Percentiles rank a stretch among this genome's conserved stretches.
phyloP scores from a whole-genome alignment of 2,329 filamentous ascomycete genomes.

The Cyphellophora europaea region DNA sequence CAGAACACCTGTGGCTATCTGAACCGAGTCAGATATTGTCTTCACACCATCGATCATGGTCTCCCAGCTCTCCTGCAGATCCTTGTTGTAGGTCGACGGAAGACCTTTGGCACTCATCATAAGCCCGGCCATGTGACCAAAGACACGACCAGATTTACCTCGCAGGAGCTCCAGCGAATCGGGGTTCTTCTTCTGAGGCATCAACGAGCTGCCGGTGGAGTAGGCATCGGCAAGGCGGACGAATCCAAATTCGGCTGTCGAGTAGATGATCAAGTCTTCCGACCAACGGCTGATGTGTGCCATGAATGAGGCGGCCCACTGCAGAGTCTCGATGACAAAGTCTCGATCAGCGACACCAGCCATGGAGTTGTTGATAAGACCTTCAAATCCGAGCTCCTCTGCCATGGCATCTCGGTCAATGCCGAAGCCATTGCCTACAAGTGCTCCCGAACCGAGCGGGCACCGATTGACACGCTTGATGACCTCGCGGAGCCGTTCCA shows the following conservation, averaged over 20 bases:
- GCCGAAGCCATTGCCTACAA: slow-evolving; percentile 73
- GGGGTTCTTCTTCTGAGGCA: slow-evolving; percentile 79
- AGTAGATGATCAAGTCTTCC: slow-evolving; percentile 81
- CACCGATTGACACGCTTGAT: slow-evolving; percentile 62
- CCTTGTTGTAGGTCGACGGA: slow-evolving; percentile 81
- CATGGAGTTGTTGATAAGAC: slow-evolving; percentile 64
- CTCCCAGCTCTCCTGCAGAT: slow-evolving; percentile 80
- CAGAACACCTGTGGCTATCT: slow-evolving; percentile 74
- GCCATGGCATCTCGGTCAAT: slow-evolving; percentile 74
- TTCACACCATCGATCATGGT: slow-evolving; percentile 75
- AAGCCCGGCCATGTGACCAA: slow-evolving; percentile 72
- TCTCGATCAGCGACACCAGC: slow-evolving; percentile 67
- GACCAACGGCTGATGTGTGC: slow-evolving; percentile 70
- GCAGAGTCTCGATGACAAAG: slow-evolving; percentile 72
- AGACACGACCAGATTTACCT: slow-evolving; percentile 67
- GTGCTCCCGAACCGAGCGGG: slow-evolving; percentile 65
- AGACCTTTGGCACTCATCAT: slow-evolving; percentile 69
- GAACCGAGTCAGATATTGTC: slow-evolving; percentile 68
- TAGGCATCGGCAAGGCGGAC: slow-evolving; percentile 70
- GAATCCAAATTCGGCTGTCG: slow-evolving; percentile 66
- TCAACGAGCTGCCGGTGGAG: slow-evolving; percentile 64
- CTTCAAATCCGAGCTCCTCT: slow-evolving; percentile 70
- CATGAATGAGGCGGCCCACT: slow-evolving; percentile 72
- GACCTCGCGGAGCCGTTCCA: slow-evolving; percentile 67
- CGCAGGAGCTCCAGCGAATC: slow-evolving; percentile 66